Percentiles rank a stretch among this genome's conserved stretches.
These are phyloP conservation scores for Boletus tomentosulus DNA, from an alignment of 768 basidiomycete genomes.

Conservation along the genomic window DNA sequence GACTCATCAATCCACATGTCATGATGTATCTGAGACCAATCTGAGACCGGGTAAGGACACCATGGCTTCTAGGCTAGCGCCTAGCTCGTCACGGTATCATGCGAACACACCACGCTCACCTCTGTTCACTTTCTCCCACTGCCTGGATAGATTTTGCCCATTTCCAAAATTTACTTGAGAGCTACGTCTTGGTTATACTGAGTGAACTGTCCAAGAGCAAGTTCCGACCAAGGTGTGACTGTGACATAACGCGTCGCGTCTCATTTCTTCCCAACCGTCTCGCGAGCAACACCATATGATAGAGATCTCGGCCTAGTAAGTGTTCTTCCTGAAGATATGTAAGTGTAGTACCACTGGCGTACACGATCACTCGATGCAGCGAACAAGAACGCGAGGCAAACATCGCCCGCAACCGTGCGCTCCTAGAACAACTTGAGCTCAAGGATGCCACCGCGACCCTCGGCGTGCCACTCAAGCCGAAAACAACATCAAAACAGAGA, in stretches of 20 bases:
- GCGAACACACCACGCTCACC: neutral
- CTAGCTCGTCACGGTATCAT: neutral
- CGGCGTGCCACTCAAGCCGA: conserved; percentile 39
- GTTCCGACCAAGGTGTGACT: conserved; percentile 15
- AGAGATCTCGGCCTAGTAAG: conserved; percentile 51
- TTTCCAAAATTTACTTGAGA: neutral
- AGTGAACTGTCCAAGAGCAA: too few relatives aligned
- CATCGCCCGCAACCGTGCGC: conserved; percentile 73
- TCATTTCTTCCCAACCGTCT: neutral
- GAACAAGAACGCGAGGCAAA: conserved; percentile 77
- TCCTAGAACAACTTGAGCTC: conserved; percentile 69
- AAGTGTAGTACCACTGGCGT: neutral
- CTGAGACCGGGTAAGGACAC: neutral
- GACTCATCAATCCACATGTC: too few relatives aligned
- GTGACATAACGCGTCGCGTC: conserved; percentile 33
- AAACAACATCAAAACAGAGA: conserved; percentile 35
- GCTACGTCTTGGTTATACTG: neutral
- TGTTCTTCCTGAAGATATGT: neutral
- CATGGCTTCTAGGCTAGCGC: neutral
- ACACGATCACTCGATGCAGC: conserved; percentile 23
- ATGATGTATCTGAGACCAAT: neutral
- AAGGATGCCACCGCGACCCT: conserved; percentile 51
- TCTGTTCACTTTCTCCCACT: neutral
- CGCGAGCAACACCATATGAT: conserved; percentile 29
- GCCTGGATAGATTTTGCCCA: neutral